phyloP scores from a whole-genome alignment of 768 basidiomycete species.

The Naganishia onofrii region DNA sequence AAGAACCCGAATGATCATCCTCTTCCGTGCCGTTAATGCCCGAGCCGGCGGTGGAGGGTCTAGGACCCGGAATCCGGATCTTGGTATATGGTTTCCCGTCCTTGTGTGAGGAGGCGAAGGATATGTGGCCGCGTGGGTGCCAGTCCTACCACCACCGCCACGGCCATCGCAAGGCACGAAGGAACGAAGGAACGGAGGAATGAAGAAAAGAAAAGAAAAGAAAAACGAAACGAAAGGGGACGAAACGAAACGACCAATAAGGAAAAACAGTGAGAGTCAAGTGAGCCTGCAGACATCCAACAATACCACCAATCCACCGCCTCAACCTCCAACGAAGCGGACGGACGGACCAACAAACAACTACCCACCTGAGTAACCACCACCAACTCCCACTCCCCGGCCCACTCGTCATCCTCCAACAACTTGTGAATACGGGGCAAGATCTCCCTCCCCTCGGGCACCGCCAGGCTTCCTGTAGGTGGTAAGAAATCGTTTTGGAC shows the following conservation, averaged over 20 bases:
- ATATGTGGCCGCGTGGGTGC: slow-evolving; percentile 2
- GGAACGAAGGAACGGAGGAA: too few relatives aligned
- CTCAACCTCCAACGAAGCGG: too few relatives aligned
- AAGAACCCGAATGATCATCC: background rate
- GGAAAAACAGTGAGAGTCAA: too few relatives aligned
- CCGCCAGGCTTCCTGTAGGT: slow-evolving; percentile 66
- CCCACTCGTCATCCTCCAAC: slow-evolving; percentile 54
- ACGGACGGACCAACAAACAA: too few relatives aligned
- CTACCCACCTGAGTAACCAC: slow-evolving; percentile 53
- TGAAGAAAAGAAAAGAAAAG: too few relatives aligned
- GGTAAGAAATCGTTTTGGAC: slow-evolving; percentile 81
- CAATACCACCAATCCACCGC: too few relatives aligned
- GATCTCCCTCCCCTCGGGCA: slow-evolving; percentile 62
- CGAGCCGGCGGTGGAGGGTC: slow-evolving; percentile 26
- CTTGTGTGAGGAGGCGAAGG: background rate
- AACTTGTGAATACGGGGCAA: slow-evolving; percentile 62
- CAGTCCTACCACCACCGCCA: too few relatives aligned
- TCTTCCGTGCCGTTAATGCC: too few relatives aligned
- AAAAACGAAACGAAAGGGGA: too few relatives aligned
- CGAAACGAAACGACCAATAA: too few relatives aligned
- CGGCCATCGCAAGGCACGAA: too few relatives aligned
- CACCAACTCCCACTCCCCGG: slow-evolving; percentile 47
- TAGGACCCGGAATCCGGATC: slow-evolving; percentile 51
- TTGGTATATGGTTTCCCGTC: slow-evolving; percentile 54
- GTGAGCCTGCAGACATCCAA: too few relatives aligned